Conservation (phyloP, 1,284 basidiomycete species). For the Leccinum pallidistipes region DNA sequence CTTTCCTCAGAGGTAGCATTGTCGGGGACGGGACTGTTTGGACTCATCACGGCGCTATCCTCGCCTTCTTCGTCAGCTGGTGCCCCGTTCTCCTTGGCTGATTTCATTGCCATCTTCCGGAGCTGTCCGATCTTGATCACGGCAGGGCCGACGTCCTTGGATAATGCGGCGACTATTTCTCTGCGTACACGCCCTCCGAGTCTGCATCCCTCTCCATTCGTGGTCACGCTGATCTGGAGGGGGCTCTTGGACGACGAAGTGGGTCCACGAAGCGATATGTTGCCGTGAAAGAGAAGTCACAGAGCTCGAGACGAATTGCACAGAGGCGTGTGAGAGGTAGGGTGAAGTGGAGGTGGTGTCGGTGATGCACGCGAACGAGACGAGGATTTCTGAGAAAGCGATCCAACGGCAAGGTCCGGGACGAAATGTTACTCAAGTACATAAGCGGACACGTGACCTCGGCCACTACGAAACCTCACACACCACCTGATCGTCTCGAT, state of each 20-base stretch:
- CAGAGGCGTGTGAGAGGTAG: conserved; percentile 37
- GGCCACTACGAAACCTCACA: not conserved
- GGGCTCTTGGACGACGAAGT: conserved; percentile 51
- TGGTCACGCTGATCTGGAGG: conserved; percentile 87
- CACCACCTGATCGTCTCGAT: not conserved
- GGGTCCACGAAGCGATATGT: conserved; percentile 77
- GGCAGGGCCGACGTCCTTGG: conserved; percentile 75
- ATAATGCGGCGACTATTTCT: conserved; percentile 79
- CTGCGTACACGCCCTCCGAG: conserved; percentile 80
- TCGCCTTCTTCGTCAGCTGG: conserved; percentile 44
- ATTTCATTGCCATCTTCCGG: conserved; percentile 59
- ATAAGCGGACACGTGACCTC: too few relatives aligned
- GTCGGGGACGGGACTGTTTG: conserved; percentile 76
- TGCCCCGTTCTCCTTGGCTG: conserved; percentile 11
- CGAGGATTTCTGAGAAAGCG: conserved; percentile 42
- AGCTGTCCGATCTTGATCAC: conserved; percentile 77
- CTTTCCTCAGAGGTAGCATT: conserved; percentile 42
- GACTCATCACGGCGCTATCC: conserved; percentile 59
- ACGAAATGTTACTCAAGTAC: too few relatives aligned
- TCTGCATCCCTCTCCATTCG: conserved; percentile 91
- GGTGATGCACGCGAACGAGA: conserved; percentile 73
- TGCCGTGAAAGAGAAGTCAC: conserved; percentile 89
- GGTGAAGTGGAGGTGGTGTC: conserved; percentile 27
- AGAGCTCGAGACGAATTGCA: conserved; percentile 64
- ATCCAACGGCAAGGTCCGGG: conserved; percentile 34